Evolutionary conservation across 176 grass and related monocot genomes (phyloP).

Genomic region (Triticum timopheevii): DNA sequence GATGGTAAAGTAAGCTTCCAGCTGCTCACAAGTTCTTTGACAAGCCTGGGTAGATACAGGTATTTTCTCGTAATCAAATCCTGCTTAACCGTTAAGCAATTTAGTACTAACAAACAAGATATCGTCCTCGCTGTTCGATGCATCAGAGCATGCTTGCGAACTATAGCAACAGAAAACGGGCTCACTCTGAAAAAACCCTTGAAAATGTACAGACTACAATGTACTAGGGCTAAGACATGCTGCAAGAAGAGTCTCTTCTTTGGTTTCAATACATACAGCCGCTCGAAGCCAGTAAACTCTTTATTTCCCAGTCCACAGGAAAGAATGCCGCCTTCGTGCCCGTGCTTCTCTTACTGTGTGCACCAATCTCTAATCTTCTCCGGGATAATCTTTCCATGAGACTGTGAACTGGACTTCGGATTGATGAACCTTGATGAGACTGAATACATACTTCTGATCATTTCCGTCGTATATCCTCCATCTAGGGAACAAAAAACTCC

Average conservation of each 20-base stretch:
- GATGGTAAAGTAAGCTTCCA: background rate
- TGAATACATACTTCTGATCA: background rate
- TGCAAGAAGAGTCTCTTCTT: background rate
- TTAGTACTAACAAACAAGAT: constrained; percentile 1
- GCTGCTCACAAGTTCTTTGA: background rate
- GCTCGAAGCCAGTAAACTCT: background rate
- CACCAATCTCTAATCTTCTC: background rate
- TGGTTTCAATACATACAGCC: constrained; percentile 1
- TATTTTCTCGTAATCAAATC: background rate
- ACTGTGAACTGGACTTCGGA: background rate
- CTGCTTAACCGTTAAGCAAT: background rate
- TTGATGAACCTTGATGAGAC: background rate
- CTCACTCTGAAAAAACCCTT: background rate
- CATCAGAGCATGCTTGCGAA: background rate
- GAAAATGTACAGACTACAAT: constrained; percentile 12
- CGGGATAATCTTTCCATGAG: background rate
- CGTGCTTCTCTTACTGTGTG: background rate
- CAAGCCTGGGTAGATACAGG: background rate
- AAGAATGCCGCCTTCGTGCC: background rate
- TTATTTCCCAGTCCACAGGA: background rate
- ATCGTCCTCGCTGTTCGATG: background rate
- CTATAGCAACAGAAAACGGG: background rate
- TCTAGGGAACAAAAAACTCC: background rate
- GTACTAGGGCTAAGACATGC: background rate
- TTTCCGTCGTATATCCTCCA: background rate